These are phyloP conservation scores for Triticum dicoccoides DNA, from an alignment of 176 grass and related monocot genomes.

Conservation along the genomic window DNA sequence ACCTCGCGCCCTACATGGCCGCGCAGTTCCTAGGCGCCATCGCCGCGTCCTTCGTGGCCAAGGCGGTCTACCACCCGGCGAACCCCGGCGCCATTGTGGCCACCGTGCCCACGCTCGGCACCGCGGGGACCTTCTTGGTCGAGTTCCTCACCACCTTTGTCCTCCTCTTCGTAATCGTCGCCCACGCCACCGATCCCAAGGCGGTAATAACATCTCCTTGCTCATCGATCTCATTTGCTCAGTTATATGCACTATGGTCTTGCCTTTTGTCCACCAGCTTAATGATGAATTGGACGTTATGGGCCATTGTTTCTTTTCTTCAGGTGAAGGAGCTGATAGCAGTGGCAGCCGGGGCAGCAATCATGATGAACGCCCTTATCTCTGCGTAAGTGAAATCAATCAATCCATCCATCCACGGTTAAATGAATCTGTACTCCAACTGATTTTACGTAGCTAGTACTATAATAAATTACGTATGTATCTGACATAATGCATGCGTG, in stretches of 20 bases:
- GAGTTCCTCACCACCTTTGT: conserved; percentile 68
- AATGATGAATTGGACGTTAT: neutral
- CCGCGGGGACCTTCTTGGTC: conserved; percentile 27
- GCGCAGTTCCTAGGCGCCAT: conserved; percentile 46
- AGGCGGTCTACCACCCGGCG: conserved; percentile 34
- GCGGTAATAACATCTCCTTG: neutral
- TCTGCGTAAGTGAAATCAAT: conserved; percentile 23
- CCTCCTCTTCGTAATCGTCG: conserved; percentile 61
- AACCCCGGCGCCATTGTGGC: neutral
- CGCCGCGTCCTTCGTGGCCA: conserved; percentile 45
- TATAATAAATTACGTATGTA: neutral
- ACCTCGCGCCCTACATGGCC: conserved; percentile 42
- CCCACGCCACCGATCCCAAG: conserved; percentile 39
- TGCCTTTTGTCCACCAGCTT: neutral
- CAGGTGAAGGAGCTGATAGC: conserved; percentile 44
- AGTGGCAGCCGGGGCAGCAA: conserved; percentile 16
- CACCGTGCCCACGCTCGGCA: conserved; percentile 41
- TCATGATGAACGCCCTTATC: conserved; percentile 39
- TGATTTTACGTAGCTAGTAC: neutral
- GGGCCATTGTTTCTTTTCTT: neutral
- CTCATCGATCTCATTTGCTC: neutral
- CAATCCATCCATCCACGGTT: too few species aligned
- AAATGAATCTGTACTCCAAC: neutral
- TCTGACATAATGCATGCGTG: neutral
- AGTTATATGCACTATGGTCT: too few species aligned